Evolutionary conservation across 768 basidiomycete species (phyloP).

Genomic region (Neoboletus brunneissimus): DNA sequence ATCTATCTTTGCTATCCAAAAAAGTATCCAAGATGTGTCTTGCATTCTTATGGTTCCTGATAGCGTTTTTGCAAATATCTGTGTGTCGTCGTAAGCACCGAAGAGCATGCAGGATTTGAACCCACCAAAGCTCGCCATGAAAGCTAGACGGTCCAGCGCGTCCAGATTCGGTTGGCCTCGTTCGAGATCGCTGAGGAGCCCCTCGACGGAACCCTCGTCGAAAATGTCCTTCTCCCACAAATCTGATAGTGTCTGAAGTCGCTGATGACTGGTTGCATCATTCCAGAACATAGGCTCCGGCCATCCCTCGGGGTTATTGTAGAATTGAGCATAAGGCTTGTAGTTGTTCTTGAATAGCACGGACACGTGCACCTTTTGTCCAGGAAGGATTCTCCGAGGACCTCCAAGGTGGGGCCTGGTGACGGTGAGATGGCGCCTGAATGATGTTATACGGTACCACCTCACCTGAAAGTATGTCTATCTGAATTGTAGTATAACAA

Average conservation of each 20-base stretch:
- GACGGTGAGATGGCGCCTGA: constrained; percentile 4
- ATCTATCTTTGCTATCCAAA: constrained; percentile 12
- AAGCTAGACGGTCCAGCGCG: constrained; percentile 26
- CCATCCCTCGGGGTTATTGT: constrained; percentile 22
- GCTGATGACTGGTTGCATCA: constrained; percentile 19
- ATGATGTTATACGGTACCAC: neutral
- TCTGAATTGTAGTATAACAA: constrained; percentile 31
- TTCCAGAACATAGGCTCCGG: constrained; percentile 33
- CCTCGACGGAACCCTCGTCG: constrained; percentile 17
- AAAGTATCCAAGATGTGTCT: constrained; percentile 9
- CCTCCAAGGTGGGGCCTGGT: constrained; percentile 27
- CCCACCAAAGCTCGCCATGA: constrained; percentile 32
- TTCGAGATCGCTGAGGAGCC: constrained; percentile 19
- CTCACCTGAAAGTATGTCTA: constrained; percentile 19
- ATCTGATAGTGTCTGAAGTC: constrained; percentile 14
- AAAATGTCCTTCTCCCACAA: constrained; percentile 33
- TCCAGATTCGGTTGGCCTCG: constrained; percentile 18
- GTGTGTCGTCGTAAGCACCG: neutral
- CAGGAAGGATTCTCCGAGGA: constrained; percentile 26
- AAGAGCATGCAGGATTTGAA: neutral
- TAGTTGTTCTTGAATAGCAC: constrained; percentile 31
- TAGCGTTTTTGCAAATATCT: constrained; percentile 19
- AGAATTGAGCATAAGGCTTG: constrained; percentile 25
- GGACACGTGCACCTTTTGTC: constrained; percentile 34
- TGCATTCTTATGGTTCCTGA: neutral